Evolutionary conservation across 495 filamentous ascomycete species (phyloP), one percentile per base, ranked within the genome.

Genomic region (Xylaria telfairii): DNA sequence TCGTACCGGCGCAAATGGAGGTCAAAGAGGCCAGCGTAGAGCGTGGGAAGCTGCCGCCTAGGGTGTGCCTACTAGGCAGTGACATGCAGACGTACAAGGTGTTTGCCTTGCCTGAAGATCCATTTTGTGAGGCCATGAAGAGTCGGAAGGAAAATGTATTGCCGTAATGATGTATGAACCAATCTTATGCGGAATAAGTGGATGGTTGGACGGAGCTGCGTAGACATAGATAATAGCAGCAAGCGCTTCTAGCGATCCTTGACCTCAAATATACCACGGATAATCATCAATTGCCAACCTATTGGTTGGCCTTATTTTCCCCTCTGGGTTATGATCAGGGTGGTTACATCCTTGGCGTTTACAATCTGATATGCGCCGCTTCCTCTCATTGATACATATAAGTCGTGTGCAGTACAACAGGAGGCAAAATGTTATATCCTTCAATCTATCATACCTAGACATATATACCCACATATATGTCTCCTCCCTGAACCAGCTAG

Each of bases 1-100:
- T 88, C 59, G 67, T 74, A 1, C 85, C 85, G 1, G 72, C 78
- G 12, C 82, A 80, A 66, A 86, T 89, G 79, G 84, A 86, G 63
- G 75, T 85, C 7, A 81, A 80, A 47, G 73, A 68, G n/a, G 70
- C 73, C n/a, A 78, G 73, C 53, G 76, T 75, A 2, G 68, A 78
- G 21, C 70, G 79, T 9, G 83, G 78, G 13, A 77, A 82, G 47
- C 72, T 84, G 8, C 78, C 81, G 7, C 72, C 78, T 19, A 77
- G 83, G 54, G 74, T 88, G 10, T 83, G 84, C 61, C 60, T 89
- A 3, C 67, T 88, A 7, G 81, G 83, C 12, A 79, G 72, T 24
- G 83, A 86, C 64, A 77, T 75, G 61, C 69, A 79, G 30, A 76
- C 79, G 17, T 85, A 84, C 62, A 83, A 76, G 68, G 79, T 82